A percentile compares a stretch with the other conserved stretches of the same genome.
phyloP scores from a whole-genome alignment of 345 rosid genomes.

The Tarenaya hassleriana region DNA sequence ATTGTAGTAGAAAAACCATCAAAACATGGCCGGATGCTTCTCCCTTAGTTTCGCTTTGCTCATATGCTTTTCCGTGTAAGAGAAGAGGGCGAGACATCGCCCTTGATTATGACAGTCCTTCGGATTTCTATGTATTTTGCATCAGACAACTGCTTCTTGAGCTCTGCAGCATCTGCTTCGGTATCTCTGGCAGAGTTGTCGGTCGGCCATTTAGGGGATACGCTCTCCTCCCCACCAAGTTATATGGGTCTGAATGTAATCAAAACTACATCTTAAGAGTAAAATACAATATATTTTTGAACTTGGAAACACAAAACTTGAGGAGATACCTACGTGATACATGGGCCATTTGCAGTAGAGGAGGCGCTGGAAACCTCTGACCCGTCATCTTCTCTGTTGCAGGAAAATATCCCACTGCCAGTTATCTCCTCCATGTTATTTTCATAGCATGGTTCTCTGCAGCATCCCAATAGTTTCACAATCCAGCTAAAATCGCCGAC shows the following conservation, averaged over 20 bases:
- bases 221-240: conserved; percentile 70
- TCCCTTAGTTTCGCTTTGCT: conserved; percentile 72
- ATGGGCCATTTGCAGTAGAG: conserved; percentile 41
- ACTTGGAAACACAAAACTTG: not conserved
- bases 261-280: conserved; percentile 4
- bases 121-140: conserved; percentile 87
- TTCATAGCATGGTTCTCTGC: conserved; percentile 92
- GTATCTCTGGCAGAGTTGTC: conserved; percentile 60
- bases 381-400: conserved; percentile 44
- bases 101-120: conserved; percentile 83
- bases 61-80: conserved; percentile 55
- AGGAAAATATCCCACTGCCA: conserved; percentile 88
- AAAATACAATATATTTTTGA: conserved; percentile 6
- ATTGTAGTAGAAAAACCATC: no score
- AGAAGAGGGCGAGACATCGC: conserved; percentile 45
- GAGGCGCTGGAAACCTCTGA: conserved; percentile 44
- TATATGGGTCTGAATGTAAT: conserved; percentile 62
- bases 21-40: conserved; percentile 83
- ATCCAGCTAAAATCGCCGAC: not conserved
- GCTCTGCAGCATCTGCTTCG: conserved; percentile 70
- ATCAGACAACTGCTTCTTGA: conserved; percentile 78
- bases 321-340: conserved; percentile 56
- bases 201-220: conserved; percentile 87
- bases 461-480: conserved; percentile 10
- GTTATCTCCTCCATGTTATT: conserved; percentile 91